A percentile compares a stretch with the other conserved stretches of the same genome.
These are phyloP conservation scores for Suillus subalutaceus DNA, from an alignment of 768 basidiomycete genomes.

Conservation along the genomic window DNA sequence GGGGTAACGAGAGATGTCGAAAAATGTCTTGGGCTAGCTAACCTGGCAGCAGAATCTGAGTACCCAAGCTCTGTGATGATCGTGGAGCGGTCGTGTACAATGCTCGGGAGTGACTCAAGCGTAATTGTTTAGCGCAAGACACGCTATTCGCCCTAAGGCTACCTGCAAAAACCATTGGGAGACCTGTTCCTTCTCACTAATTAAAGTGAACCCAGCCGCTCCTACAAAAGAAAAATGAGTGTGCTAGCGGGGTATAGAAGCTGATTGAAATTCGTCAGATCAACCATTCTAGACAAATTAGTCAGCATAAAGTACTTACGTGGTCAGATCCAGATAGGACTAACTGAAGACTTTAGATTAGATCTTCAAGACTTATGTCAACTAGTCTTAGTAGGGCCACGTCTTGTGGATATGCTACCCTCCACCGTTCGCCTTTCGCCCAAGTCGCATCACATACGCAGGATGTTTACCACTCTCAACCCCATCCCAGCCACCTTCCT, in stretches of 20 bases:
- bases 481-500: constrained; percentile 44
- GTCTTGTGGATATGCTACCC: neutral
- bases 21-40: constrained; percentile 27
- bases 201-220: constrained; percentile 9
- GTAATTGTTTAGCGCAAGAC: constrained; percentile 18
- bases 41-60: constrained; percentile 13
- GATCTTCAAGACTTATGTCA: neutral
- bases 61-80: constrained; percentile 7
- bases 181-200: constrained; percentile 21
- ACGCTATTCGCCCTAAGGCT: constrained; percentile 19
- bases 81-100: constrained; percentile 20
- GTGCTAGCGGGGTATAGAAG: neutral
- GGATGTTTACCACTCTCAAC: constrained; percentile 3
- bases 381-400: neutral
- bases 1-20: constrained; percentile 23
- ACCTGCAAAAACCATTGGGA: constrained; percentile 28
- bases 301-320: constrained; percentile 2
- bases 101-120: constrained; percentile 11
- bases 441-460: neutral
- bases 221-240: constrained; percentile 10
- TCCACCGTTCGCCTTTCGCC: neutral
- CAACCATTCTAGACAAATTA: neutral
- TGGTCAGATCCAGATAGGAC: neutral
- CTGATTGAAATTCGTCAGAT: neutral
- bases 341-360: neutral